Base-by-base conservation (phyloP, 139 green algal species). In the Closterium sp. region DNA sequence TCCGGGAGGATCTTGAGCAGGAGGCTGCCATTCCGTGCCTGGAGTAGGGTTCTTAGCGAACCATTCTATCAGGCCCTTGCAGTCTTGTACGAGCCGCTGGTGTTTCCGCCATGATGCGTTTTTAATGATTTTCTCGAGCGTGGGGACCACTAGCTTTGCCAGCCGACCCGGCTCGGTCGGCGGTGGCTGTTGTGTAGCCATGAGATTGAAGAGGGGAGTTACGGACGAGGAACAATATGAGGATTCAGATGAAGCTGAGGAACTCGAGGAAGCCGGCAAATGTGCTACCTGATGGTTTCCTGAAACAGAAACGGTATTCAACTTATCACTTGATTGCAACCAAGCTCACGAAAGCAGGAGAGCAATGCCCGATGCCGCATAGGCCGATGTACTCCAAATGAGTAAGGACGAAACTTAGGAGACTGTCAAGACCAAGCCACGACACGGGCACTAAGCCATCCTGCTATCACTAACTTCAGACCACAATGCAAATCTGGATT, bases 101-200 rank as follows among this genome's bases (percentile, higher is more conserved):
- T 94, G 89, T 64, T 94, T 94, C 21, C 91, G 55, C 89, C 89
- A 94, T 21, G 91, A 93, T 2, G 91, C 88, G 43, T 93, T 91
- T 7, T 86, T 93, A 12, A 94, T 93, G 32, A 94, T 87, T 85
- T 93, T 94, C 91, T 94, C 91, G 3, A 94, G 34, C 16, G 66
- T 69, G 31, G 91, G 91, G 5, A 93, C 89, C 8, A 94, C 89
- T 21, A 94, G 89, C 87, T 90, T 90, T 6, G 88, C 91, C 33
- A 94, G 87, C 90, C 93, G 93, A 87, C 90, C 36, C 19, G 35
- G 86, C 28, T 85, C 38, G 16, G 33, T 34, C 84, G 23, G 33
- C 33, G 33, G 84, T 35, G 33, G 84, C 33, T 35, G 84, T 35
- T 12, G 33, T 4, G 33, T 34, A 16, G 33, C 33, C n/a, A 36